These are phyloP conservation scores for Ceratocystis cubensis DNA, from an alignment of 2,329 filamentous ascomycete genomes.

Conservation along the genomic window DNA sequence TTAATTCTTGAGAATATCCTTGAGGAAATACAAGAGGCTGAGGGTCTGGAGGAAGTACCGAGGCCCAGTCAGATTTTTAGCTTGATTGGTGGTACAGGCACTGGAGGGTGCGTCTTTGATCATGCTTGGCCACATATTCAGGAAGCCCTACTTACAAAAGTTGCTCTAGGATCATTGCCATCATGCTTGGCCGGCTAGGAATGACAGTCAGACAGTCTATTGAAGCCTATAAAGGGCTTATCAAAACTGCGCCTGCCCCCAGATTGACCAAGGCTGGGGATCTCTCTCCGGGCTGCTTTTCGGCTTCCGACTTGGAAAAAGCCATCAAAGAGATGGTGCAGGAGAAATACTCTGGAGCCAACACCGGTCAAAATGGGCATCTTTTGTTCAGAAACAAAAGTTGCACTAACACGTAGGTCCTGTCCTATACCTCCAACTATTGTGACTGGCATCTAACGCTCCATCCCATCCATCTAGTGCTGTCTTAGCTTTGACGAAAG, in stretches of 20 bases:
- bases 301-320: not conserved
- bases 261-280: no score
- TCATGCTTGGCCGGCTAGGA: not conserved
- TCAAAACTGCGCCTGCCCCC: not conserved
- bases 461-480: not conserved
- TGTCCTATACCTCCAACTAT: not conserved
- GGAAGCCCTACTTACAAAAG: not conserved
- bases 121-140: constrained; percentile 11
- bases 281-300: not conserved
- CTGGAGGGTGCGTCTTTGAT: constrained; percentile 24
- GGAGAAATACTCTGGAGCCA: no score
- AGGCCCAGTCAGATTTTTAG: constrained; percentile 26
- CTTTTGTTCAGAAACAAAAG: not conserved
- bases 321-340: no score
- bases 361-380: not conserved
- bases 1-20: constrained; percentile 25
- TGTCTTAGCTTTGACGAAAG: not conserved
- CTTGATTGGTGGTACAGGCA: constrained; percentile 26
- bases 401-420: not conserved
- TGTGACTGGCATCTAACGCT: not conserved
- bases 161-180: not conserved
- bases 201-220: not conserved
- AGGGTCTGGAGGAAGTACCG: constrained; percentile 22
- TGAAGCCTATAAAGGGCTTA: not conserved
- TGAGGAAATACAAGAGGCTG: constrained; percentile 21